Percentiles rank a stretch among this genome's conserved stretches.
Conservation (phyloP, 2,329 filamentous ascomycete species). For the Fusarium sp. region DNA sequence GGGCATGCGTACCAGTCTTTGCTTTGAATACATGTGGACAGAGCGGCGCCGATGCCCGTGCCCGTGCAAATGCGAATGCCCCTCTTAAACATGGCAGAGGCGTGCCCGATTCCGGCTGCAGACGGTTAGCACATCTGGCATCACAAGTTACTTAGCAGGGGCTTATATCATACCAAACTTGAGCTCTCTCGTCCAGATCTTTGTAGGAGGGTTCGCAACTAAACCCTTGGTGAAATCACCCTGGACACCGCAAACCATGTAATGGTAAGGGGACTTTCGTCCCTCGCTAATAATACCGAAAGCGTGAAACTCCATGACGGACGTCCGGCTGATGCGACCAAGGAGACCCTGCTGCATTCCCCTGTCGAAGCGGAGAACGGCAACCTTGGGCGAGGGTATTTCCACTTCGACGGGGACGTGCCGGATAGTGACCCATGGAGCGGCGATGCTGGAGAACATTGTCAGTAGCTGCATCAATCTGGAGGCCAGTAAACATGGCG, state of each 20-base stretch:
- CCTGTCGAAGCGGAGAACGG: not conserved
- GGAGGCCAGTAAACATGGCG: not conserved
- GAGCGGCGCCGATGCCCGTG: conserved; percentile 8
- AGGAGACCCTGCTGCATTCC: conserved; percentile 13
- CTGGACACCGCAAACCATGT: conserved; percentile 15
- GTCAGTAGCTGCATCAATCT: not conserved
- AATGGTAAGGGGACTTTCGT: not conserved
- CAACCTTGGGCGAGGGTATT: conserved; percentile 10
- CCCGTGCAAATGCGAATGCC: conserved; percentile 14
- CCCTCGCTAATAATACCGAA: conserved; percentile 17
- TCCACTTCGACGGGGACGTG: not conserved
- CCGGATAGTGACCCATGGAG: conserved; percentile 3
- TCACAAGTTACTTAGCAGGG: not conserved
- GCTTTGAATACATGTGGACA: conserved; percentile 17
- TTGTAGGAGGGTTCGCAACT: not conserved
- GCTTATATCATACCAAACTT: conserved; percentile 9
- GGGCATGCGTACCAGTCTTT: not conserved
- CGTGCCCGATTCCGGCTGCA: conserved; percentile 9
- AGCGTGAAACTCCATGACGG: conserved; percentile 14
- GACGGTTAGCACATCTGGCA: not conserved
- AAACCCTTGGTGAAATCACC: conserved; percentile 7
- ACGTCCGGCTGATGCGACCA: conserved; percentile 1
- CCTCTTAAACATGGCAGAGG: conserved; percentile 11
- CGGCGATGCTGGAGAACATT: not conserved
- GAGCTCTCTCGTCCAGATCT: conserved; percentile 6